Base-by-base conservation (phyloP, 371 early-diverging fungal species). In the Mortierella sp. region DNA sequence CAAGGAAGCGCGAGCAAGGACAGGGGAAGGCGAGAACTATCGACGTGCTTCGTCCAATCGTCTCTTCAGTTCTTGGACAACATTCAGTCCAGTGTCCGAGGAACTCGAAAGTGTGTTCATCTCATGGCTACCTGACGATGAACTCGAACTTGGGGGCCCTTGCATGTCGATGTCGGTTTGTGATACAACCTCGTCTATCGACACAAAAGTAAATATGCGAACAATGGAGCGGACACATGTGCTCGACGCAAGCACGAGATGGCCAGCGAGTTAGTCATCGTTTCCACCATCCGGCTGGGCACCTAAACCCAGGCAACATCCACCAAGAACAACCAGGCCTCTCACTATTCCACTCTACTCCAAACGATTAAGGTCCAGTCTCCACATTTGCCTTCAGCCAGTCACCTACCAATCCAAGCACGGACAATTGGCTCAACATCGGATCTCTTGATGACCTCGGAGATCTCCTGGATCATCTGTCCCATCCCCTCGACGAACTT, bases 401-500 rank as follows among this genome's bases (percentile, higher is more conserved):
- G 40, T 21, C 39, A 44, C 78, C 62, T 83, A 85, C 84, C 74
- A 7, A 83, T 78, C 60, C 84, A 84, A 6, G 68, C 22, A 8
- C 72, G 63, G 2, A 84, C 79, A 9, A 76, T 54, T 22, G 79
- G 63, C 47, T 83, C 81, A 2, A 81, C 71, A 24, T 81, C 78
- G 1, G 81, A 81, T 28, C 84, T 81, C 21, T 80, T 71, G 54
- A 85, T 78, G 28, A 80, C 81, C 24, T 80, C 80, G 19, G 85
- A 67, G 41, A 85, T 83, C 46, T 72, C 82, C 39, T 64, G 55
- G 22, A 65, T 69, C 69, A 76, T 76, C 21, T 65, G 69, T 10
- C 80, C 77, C 67, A 85, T 79, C 55, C 81, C 74, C 34, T 83
- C 79, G 10, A 85, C 65, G 61, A 87, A 84, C 39, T 66, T 78